These are phyloP conservation scores for Phialophora macrospora DNA, from an alignment of 2,329 filamentous ascomycete genomes.

Conservation along the genomic window DNA sequence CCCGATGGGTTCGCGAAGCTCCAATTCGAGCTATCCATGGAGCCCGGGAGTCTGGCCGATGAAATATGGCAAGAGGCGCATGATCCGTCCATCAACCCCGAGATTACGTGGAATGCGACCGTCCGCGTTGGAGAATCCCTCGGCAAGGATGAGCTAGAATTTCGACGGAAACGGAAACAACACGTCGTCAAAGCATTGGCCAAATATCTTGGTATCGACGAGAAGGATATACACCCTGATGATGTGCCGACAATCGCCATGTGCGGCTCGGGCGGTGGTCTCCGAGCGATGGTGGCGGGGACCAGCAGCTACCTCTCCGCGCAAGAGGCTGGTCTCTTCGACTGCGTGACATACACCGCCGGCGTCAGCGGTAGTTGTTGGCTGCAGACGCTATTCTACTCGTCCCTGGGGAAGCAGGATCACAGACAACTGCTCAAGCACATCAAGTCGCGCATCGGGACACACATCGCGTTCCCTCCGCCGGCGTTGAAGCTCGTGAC, in stretches of 20 bases:
- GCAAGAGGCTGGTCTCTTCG: conserved; percentile 84
- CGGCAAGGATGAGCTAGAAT: conserved; percentile 81
- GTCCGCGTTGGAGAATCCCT: conserved; percentile 83
- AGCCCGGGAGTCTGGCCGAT: conserved; percentile 83
- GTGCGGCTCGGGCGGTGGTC: conserved; percentile 89
- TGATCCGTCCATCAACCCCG: conserved; percentile 80
- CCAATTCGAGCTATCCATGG: conserved; percentile 84
- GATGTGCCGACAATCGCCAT: conserved; percentile 93
- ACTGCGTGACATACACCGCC: conserved; percentile 92
- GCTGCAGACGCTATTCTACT: conserved; percentile 87
- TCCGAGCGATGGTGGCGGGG: conserved; percentile 87
- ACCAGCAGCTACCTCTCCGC: conserved; percentile 84
- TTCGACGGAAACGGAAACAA: conserved; percentile 69
- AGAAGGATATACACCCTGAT: conserved; percentile 83
- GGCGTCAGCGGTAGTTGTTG: conserved; percentile 96
- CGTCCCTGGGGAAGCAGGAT: conserved; percentile 71
- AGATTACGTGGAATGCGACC: conserved; percentile 78
- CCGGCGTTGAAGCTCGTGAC: conserved; percentile 78
- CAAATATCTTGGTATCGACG: conserved; percentile 77
- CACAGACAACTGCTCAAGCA: conserved; percentile 77
- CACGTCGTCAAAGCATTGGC: conserved; percentile 76
- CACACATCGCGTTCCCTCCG: conserved; percentile 92
- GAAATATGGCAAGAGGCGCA: conserved; percentile 93
- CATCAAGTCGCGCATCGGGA: conserved; percentile 78
- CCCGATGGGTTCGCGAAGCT: conserved; percentile 81